Evolutionary conservation across 495 filamentous ascomycete genomes (phyloP), one percentile per base, ranked within the genome.

Genomic region (Filosporella fistucella): DNA sequence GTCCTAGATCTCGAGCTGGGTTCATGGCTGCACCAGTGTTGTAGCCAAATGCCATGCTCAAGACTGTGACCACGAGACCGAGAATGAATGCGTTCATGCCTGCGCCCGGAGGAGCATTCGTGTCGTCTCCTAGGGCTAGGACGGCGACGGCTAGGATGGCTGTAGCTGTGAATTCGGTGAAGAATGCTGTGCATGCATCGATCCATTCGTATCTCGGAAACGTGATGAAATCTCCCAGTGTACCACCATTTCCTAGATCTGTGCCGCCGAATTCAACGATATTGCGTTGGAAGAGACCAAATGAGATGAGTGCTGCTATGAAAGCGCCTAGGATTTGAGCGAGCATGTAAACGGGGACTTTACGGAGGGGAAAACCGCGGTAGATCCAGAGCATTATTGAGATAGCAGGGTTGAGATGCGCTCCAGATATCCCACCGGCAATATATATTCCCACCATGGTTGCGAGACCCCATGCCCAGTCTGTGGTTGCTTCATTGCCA

Each of bases 401-500:
- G 39, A 77, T 68, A 29, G 71, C 70, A 1, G 73, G 70, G 45
- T 72, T 75, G 52, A 76, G 74, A 47, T 77, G 74, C 2, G 72
- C 74, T 48, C 74, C 74, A 14, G 68, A 72, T 0, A 69, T 74
- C 2, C 72, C 74, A 63, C 74, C 73, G 22, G 63, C 71, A 18
- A 82, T 68, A 45, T 78, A 78, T 36, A 80, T 78, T 9, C 65
- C 77, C 34, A 78, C 68, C 76, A 80, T 80, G 23, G 70, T 71
- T 10, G 70, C 74, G 5, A 79, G 61, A 1, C 76, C 76, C 76
- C 76, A 81, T 8, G 70, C 66, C 70, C 70, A 75, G 23, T 63
- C 68, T 16, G 52, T 50, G 17, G 46, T 55, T 20, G 18, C 42
- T 42, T 45, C 52, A 22, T 49, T 49, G 4, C 52, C 52, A 10